phyloP scores from a whole-genome alignment of 2,329 filamentous ascomycete species.

The Septoria linicola region DNA sequence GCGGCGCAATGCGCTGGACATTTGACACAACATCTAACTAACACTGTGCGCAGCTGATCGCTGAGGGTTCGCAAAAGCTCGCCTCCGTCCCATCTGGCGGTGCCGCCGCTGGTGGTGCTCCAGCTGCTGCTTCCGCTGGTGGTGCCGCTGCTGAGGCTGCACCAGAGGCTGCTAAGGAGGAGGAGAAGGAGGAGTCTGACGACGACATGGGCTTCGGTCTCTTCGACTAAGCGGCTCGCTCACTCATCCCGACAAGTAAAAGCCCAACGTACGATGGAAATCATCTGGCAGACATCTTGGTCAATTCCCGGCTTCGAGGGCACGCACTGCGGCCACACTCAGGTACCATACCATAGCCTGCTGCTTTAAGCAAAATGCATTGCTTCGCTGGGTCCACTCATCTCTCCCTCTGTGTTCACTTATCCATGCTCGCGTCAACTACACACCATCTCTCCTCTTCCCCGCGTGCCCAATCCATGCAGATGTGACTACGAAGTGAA shows the following conservation, averaged over 20 bases:
- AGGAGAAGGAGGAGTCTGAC: constrained; percentile 71
- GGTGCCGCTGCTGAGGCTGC: constrained; percentile 64
- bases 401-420: neutral
- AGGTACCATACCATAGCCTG: constrained; percentile 5
- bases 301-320: constrained; percentile 2
- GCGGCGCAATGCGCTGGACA: constrained; percentile 16
- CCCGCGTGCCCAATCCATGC: neutral
- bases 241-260: constrained; percentile 5
- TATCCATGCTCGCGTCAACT: too few relatives aligned
- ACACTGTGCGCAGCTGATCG: constrained; percentile 68
- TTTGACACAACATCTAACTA: constrained; percentile 1
- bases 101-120: constrained; percentile 68
- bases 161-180: constrained; percentile 61
- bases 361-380: constrained; percentile 6
- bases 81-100: constrained; percentile 96
- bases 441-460: neutral
- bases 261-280: constrained; percentile 6
- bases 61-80: constrained; percentile 87
- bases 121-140: constrained; percentile 66
- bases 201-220: constrained; percentile 75
- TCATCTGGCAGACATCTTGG: constrained; percentile 8
- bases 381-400: constrained; percentile 1
- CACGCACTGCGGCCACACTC: constrained; percentile 7
- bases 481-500: neutral
- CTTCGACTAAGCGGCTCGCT: constrained; percentile 56